Evolutionary conservation across 2,329 filamentous ascomycete genomes (phyloP), one percentile per base, ranked within the genome.

Genomic region (Penicillium fuscoglaucum): DNA sequence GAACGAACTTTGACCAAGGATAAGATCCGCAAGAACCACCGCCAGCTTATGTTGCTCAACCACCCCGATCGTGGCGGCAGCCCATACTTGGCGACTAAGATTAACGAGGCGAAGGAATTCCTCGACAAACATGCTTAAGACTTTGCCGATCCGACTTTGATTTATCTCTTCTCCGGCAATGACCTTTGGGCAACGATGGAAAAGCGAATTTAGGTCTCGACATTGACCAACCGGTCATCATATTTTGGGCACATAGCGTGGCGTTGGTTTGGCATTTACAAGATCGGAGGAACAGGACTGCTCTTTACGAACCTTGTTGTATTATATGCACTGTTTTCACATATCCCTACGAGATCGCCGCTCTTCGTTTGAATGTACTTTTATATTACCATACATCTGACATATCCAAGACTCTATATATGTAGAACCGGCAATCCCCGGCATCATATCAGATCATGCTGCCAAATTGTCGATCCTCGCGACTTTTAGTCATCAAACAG

Each of bases 51-150:
- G 93, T 86, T 99, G 57, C 83, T 96, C 65, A 99, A 99, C 82
- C 95, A 99, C 77, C 95, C 95, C 63, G 95, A 99, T 82, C 90
- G 95, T 72, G 95, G 95, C 65, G 95, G 95, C 40, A 97, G 92
- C 73, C 95, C 95, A 8, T 99, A 98, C 74, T 80, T 99, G 45
- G 95, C 95, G 15, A 97, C 93, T 54, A 99, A 99, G 78, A 90
- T 99, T 74, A 99, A 99, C 79, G 95, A 99, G 77, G 95, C 95
- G 40, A 99, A 99, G 78, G 93, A 98, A 75, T 86, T 98, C 63
- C 75, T 99, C 66, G 95, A 99, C 74, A 97, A 96, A 78, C 81
- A 79, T 53, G 60, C 59, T 28, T 76, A 59, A 67, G 43, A 52
- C 45, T 52, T 39, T 46, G 21, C 13, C 29, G 17, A n/a, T 49